These are phyloP conservation scores for Lecanicillium sp. DNA, from an alignment of 2,329 filamentous ascomycete species.

Conservation along the genomic window DNA sequence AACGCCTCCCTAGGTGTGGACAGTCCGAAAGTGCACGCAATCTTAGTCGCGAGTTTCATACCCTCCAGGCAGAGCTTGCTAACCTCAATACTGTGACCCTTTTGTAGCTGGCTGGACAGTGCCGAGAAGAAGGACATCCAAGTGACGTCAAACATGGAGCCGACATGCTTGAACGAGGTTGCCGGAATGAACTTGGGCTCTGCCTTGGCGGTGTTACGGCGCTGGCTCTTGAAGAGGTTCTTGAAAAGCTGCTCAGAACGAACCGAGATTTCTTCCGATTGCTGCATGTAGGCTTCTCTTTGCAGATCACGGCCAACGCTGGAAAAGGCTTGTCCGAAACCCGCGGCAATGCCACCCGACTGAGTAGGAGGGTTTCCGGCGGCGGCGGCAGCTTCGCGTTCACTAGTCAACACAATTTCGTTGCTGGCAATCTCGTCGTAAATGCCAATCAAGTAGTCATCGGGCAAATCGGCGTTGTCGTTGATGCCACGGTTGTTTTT, in stretches of 20 bases:
- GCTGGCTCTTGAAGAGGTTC: conserved; percentile 83
- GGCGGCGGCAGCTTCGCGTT: conserved; percentile 82
- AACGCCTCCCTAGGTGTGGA: conserved; percentile 93
- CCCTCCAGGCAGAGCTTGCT: conserved; percentile 92
- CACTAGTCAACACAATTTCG: conserved; percentile 91
- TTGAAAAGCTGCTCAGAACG: conserved; percentile 82
- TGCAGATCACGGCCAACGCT: conserved; percentile 89
- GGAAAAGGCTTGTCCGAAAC: conserved; percentile 81
- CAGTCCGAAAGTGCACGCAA: conserved; percentile 88
- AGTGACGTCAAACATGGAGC: conserved; percentile 96
- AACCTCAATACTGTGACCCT: conserved; percentile 85
- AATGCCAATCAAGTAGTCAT: conserved; percentile 84
- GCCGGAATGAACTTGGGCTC: conserved; percentile 79
- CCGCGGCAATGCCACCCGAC: conserved; percentile 67
- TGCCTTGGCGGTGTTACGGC: conserved; percentile 66
- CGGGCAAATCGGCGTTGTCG: conserved; percentile 85
- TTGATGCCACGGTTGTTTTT: conserved; percentile 99
- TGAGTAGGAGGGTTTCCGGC: conserved; percentile 57
- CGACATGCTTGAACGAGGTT: conserved; percentile 89
- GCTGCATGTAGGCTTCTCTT: conserved; percentile 86
- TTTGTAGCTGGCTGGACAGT: conserved; percentile 86
- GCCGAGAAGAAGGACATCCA: conserved; percentile 99
- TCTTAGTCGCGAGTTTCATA: conserved; percentile 87
- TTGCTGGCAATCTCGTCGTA: conserved; percentile 88
- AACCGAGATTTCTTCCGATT: conserved; percentile 82